These are phyloP conservation scores for Anthracocystis setariae DNA, from an alignment of 1,284 basidiomycete species.

Conservation along the genomic window DNA sequence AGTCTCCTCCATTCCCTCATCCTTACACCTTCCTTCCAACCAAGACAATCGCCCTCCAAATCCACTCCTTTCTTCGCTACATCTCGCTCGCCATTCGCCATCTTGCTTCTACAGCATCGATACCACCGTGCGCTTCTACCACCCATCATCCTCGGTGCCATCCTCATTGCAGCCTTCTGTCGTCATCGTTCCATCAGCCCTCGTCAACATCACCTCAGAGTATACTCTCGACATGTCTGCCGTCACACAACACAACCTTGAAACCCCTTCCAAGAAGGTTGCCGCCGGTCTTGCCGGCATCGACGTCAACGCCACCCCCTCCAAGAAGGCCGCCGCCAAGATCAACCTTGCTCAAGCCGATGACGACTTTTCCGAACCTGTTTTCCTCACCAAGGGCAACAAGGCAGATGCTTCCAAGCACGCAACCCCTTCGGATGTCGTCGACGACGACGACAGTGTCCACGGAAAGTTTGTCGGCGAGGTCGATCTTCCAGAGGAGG, in stretches of 20 bases:
- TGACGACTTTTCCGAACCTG: slow-evolving; percentile 53
- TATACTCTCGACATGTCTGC: slow-evolving; percentile 35
- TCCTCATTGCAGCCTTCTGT: slow-evolving; percentile 6
- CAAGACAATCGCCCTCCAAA: slow-evolving; percentile 7
- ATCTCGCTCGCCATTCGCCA: slow-evolving; percentile 5
- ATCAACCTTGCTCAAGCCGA: slow-evolving; percentile 18
- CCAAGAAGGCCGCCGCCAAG: slow-evolving; percentile 51
- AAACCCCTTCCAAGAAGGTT: slow-evolving; percentile 67
- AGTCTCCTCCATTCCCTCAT: slow-evolving; percentile 24
- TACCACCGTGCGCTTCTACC: slow-evolving; percentile 1
- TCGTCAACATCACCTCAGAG: neutral
- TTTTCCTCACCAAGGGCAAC: slow-evolving; percentile 54
- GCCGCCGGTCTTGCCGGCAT: slow-evolving; percentile 61
- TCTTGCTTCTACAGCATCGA: slow-evolving; percentile 3
- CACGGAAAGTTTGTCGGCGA: slow-evolving; percentile 66
- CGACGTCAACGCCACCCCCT: slow-evolving; percentile 63
- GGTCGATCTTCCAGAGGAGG: slow-evolving; percentile 64
- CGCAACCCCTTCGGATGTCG: too few relatives aligned
- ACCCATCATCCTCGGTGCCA: slow-evolving; percentile 6
- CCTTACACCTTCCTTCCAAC: slow-evolving; percentile 16
- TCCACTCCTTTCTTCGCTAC: slow-evolving; percentile 9
- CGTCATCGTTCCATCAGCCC: slow-evolving; percentile 10
- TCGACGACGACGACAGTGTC: slow-evolving; percentile 26
- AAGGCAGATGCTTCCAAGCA: slow-evolving; percentile 30
- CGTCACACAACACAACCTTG: slow-evolving; percentile 51